These are phyloP conservation scores for Musa itinerans DNA, from an alignment of 176 grass and related monocot species.

Conservation along the genomic window DNA sequence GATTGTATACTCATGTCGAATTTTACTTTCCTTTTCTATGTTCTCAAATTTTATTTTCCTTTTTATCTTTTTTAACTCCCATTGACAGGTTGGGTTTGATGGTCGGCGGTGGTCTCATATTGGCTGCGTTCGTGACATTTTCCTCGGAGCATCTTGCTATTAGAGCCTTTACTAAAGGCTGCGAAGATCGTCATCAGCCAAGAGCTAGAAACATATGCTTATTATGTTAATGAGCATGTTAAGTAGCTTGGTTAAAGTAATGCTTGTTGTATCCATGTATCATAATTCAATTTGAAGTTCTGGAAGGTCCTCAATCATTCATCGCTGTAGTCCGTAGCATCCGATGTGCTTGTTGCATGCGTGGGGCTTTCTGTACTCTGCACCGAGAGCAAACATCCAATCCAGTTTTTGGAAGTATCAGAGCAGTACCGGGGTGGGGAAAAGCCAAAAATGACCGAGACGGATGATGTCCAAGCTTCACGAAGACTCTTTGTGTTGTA, in stretches of 20 bases:
- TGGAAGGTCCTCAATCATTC: not conserved
- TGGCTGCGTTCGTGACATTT: slow-evolving; percentile 15
- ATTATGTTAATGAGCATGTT: not conserved
- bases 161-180: slow-evolving; percentile 17
- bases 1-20: too few relatives aligned
- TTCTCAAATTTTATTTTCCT: too few relatives aligned
- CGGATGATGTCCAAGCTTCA: too few relatives aligned
- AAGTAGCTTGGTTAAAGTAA: too few relatives aligned
- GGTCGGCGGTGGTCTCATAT: slow-evolving; percentile 13
- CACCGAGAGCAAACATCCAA: too few relatives aligned
- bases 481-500: too few relatives aligned
- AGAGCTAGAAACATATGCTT: slow-evolving; percentile 15
- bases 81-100: slow-evolving; percentile 15
- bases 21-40: too few relatives aligned
- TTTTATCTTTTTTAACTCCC: not conserved
- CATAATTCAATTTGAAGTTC: not conserved
- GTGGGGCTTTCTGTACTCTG: too few relatives aligned
- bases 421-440: too few relatives aligned
- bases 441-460: too few relatives aligned
- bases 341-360: too few relatives aligned
- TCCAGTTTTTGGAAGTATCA: too few relatives aligned
- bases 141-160: slow-evolving; percentile 26
- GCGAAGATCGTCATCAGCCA: slow-evolving; percentile 11
- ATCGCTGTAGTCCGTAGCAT: not conserved
- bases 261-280: not conserved